Percentiles rank a stretch among this genome's conserved stretches.
Conservation (phyloP, 495 filamentous ascomycete species). For the Aspergillus mulundensis region DNA sequence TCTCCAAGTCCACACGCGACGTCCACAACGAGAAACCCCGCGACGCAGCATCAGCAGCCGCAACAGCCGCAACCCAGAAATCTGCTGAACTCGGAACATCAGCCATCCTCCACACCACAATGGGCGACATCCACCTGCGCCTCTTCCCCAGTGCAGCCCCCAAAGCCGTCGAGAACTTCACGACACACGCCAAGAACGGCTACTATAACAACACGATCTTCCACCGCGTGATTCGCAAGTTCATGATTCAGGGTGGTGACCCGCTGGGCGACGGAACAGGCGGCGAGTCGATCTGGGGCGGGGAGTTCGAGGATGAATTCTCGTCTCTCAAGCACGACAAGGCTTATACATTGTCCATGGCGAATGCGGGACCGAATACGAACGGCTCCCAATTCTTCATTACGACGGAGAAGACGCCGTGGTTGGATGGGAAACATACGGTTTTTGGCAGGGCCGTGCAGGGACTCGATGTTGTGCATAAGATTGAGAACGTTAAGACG, state of each 20-base stretch:
- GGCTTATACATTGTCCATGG: conserved; percentile 94
- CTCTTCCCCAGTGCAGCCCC: conserved; percentile 91
- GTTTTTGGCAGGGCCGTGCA: conserved; percentile 88
- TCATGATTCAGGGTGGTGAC: conserved; percentile 95
- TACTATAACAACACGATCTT: conserved; percentile 99
- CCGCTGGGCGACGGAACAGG: conserved; percentile 93
- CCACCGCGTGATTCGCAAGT: conserved; percentile 94
- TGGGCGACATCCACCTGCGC: conserved; percentile 92
- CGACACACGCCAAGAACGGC: conserved; percentile 77
- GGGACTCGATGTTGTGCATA: conserved; percentile 92
- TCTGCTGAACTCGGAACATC: conserved; percentile 65
- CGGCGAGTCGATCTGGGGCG: conserved; percentile 95
- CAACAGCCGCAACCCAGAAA: conserved; percentile 52
- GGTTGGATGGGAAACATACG: conserved; percentile 95
- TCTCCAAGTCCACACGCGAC: conserved; percentile 82
- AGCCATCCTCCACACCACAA: conserved; percentile 85
- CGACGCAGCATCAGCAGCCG: conserved; percentile 23
- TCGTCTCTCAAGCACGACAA: conserved; percentile 89
- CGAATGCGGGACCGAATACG: conserved; percentile 84
- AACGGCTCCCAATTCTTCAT: conserved; percentile 94
- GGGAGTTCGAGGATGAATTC: conserved; percentile 94
- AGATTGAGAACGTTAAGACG: conserved; percentile 89
- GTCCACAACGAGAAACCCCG: conserved; percentile 92
- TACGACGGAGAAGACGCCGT: conserved; percentile 93
- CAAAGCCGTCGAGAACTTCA: conserved; percentile 98